Evolutionary conservation across 164 flowering plant genomes (phyloP), one percentile per base, ranked within the genome.

Genomic region (Buxus sempervirens): DNA sequence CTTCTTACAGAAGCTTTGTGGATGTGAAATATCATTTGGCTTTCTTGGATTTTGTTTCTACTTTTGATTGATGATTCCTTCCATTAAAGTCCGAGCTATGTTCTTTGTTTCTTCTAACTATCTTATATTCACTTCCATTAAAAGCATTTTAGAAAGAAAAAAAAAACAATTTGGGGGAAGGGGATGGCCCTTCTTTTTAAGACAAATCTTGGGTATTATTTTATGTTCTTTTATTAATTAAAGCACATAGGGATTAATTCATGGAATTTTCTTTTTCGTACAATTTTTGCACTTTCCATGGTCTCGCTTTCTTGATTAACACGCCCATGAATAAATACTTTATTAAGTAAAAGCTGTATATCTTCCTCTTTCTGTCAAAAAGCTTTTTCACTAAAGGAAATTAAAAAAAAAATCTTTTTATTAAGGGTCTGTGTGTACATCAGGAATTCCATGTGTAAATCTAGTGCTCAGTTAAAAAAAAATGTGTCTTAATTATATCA

Each of bases 111-210:
- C 62, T 62, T 56, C 25, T n/a, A 42, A 18, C 12, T n/a, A 23
- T 21, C 32, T 54, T 45, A 3, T 32, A 36, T 49, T 58, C 64
- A 56, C 28, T 51, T 25, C 49, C 56, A 19, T 22, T 38, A 16
- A 9, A n/a, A 32, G 38, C 7, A 32, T 7, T 7, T 32, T n/a
- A n/a, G n/a, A 32, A 32, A 32, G 38, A 3, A 32, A 3, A 3
- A 32, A 3, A 32, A 32, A 32, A 32, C 3, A 32, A 32, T 32
- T 32, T 32, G 38, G 38, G 38, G 38, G 38, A 32, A 32, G 38
- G 38, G 7, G 38, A 32, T 32, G 81, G 79, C 76, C 70, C 76
- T 59, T 66, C 81, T 81, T 81, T 81, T 76, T 42, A 78, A 73
- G 69, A 55, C 53, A 20, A 75, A 73, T 78, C 60, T 73, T 60